Evolutionary conservation across 345 rosid species (phyloP), one percentile per base, ranked within the genome.

Genomic region (Citrus maxima): DNA sequence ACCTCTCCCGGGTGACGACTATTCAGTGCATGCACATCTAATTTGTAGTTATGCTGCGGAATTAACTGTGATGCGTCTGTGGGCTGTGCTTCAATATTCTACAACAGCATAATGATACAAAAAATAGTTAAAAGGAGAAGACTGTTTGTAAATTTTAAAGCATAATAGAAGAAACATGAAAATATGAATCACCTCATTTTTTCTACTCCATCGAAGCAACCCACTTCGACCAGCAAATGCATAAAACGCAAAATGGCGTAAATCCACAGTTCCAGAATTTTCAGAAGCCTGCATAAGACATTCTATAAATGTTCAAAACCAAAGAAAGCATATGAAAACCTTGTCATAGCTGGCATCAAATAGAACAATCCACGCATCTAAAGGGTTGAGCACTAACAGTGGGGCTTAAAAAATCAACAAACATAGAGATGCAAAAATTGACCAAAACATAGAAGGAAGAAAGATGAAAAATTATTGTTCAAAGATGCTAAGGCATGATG

Each of bases 11-110:
- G 98, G 40, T 86, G 99, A 81, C 93, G 95, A 73, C 85, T 92
- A 84, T 93, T 94, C 66, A 93, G 63, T 21, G 98, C 85, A 80
- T 94, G 93, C 69, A 83, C 98, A 82, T 94, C 97, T 51, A 97
- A 95, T 87, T 91, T 97, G 94, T 96, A 97, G 84, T 93, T 94
- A 80, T 94, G 99, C 76, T 97, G 99, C 6, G 99, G 98, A 84
- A 93, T 88, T 80, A 97, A 81, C 76, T 91, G 91, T 16, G 93
- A 89, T 58, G 90, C 89, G 87, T 93, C 98, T 77, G 92, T 79
- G 75, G 94, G 74, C 58, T 87, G 87, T 38, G 89, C 89, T 82
- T 92, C 98, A 84, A 89, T 77, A 86, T 97, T 90, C 98, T 96
- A 79, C 59, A 81, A 21, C 79, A 85, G 60, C 80, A 86, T 83